Conservation (phyloP, 2,329 filamentous ascomycete genomes). For the Pseudogymnoascus sp. region DNA sequence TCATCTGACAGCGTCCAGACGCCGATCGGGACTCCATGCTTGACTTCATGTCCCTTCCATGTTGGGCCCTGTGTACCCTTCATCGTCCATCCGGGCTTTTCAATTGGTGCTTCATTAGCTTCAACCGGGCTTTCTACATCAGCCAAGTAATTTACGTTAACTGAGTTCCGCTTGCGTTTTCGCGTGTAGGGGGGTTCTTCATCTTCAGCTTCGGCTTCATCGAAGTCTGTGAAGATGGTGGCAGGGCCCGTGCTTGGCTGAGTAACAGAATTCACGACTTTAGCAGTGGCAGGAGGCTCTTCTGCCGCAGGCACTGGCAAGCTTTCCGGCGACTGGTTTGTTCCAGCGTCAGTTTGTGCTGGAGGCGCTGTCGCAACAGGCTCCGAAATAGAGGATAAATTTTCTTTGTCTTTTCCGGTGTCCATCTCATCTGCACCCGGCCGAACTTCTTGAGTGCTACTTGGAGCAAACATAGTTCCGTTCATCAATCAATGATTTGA, state of each 20-base stretch:
- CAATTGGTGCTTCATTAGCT: background rate
- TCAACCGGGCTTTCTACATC: background rate
- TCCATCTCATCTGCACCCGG: background rate
- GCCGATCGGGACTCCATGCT: slow-evolving; percentile 38
- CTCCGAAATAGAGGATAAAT: no score
- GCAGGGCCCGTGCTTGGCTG: slow-evolving; percentile 14
- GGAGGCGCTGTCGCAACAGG: background rate
- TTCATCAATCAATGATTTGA: background rate
- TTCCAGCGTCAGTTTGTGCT: background rate
- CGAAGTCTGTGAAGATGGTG: slow-evolving; percentile 17
- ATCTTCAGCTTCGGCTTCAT: slow-evolving; percentile 29
- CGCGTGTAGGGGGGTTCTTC: slow-evolving; percentile 33
- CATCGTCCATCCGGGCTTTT: background rate
- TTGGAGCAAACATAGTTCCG: background rate
- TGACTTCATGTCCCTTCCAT: slow-evolving; percentile 16
- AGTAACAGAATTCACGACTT: background rate
- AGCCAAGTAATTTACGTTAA: slow-evolving; percentile 29
- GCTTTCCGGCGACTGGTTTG: background rate
- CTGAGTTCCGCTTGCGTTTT: slow-evolving; percentile 48
- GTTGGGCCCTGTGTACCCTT: background rate
- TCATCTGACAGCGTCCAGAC: slow-evolving; percentile 53
- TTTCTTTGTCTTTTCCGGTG: background rate
- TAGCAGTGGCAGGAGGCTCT: background rate
- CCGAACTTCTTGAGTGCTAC: background rate
- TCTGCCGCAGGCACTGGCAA: background rate